A percentile compares a stretch with the other conserved stretches of the same genome.
phyloP scores from a whole-genome alignment of 306 rosid genomes.

The Lotus japonicus region DNA sequence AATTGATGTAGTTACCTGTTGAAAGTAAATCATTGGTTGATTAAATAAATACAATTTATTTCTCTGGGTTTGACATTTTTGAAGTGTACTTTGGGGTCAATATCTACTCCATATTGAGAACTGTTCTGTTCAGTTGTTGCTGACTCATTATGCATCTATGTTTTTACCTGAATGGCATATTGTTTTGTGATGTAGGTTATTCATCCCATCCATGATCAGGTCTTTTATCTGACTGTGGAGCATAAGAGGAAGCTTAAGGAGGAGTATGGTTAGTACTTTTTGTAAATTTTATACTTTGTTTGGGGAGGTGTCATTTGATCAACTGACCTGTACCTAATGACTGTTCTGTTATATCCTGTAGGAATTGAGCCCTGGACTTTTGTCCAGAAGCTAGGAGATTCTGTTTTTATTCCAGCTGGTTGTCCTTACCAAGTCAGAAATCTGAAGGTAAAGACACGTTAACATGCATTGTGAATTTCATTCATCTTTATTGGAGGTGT shows the following conservation, averaged over 20 bases:
- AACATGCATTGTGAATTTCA: not conserved
- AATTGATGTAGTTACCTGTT: not conserved
- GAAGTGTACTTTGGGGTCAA: not conserved
- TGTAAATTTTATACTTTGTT: not conserved
- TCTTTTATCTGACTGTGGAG: constrained; percentile 55
- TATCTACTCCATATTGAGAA: not conserved
- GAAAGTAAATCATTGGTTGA: not conserved
- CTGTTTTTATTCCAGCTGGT: constrained; percentile 35
- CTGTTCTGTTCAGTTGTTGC: not conserved
- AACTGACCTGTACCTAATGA: not conserved
- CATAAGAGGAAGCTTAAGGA: constrained; percentile 73
- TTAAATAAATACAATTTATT: not conserved
- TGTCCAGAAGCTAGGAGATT: constrained; percentile 33
- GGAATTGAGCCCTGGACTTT: constrained; percentile 49
- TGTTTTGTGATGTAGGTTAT: constrained; percentile 37
- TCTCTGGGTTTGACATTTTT: not conserved
- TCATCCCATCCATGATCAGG: constrained; percentile 73
- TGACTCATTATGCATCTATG: not conserved
- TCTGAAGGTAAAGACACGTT: constrained; percentile 18
- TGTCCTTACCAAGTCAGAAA: constrained; percentile 40
- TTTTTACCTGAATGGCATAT: not conserved
- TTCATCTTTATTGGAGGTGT: not conserved
- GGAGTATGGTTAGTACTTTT: constrained; percentile 56
- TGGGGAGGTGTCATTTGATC: not conserved
- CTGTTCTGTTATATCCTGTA: not conserved